Evolutionary conservation across 805 yeast genomes (phyloP).

Genomic region (Millerozyma miso): DNA sequence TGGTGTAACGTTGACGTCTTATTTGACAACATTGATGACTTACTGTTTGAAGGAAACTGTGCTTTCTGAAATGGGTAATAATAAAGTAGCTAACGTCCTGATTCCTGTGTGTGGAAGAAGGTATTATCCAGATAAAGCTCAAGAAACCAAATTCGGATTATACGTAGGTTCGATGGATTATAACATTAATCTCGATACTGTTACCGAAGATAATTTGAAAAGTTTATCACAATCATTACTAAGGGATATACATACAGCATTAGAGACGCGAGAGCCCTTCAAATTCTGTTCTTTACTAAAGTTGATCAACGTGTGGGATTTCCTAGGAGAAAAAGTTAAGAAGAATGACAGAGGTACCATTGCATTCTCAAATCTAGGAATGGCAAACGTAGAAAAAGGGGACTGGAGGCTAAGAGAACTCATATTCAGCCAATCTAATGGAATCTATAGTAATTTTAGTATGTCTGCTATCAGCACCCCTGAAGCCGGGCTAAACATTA

Average conservation of each 20-base stretch:
- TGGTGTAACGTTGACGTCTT: conserved; percentile 18
- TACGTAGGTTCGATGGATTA: background rate
- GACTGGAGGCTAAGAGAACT: conserved; percentile 10
- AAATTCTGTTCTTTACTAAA: conserved; percentile 11
- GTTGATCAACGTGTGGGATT: conserved; percentile 8
- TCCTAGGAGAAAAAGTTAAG: conserved; percentile 8
- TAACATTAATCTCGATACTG: background rate
- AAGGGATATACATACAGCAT: background rate
- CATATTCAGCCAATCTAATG: conserved; percentile 17
- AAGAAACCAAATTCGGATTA: conserved; percentile 1
- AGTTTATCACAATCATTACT: background rate
- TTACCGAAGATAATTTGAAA: background rate
- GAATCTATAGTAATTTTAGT: conserved; percentile 10
- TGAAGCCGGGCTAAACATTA: conserved; percentile 14
- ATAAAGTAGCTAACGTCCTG: conserved; percentile 3
- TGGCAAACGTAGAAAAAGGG: conserved; percentile 4
- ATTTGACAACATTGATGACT: conserved; percentile 11
- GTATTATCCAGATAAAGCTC: conserved; percentile 7
- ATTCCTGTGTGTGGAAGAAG: conserved; percentile 12
- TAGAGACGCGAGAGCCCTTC: conserved; percentile 9
- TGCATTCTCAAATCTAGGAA: conserved; percentile 19
- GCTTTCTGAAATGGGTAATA: conserved; percentile 3
- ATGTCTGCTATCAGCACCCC: conserved; percentile 11
- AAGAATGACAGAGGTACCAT: conserved; percentile 9
- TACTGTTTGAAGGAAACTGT: conserved; percentile 14